A percentile compares a stretch with the other conserved stretches of the same genome.
These are phyloP conservation scores for Candida frijolesensis DNA, from an alignment of 1,139 yeast genomes.

Conservation along the genomic window DNA sequence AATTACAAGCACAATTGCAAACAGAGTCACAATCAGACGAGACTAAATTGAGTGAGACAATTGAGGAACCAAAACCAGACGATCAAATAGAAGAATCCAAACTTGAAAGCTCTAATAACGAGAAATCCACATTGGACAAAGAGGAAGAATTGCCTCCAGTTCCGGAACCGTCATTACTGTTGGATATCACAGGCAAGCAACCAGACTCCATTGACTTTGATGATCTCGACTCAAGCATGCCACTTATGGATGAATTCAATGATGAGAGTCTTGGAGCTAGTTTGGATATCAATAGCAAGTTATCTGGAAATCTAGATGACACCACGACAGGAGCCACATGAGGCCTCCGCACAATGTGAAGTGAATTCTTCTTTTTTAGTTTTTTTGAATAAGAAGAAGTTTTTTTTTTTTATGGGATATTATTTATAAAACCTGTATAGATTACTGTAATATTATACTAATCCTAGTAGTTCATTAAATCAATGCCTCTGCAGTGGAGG, in stretches of 20 bases:
- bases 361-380: too few species aligned
- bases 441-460: not conserved
- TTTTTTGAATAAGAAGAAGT: not conserved
- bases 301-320: not conserved
- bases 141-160: constrained; percentile 6
- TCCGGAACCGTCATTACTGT: constrained; percentile 19
- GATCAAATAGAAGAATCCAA: not conserved
- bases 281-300: constrained; percentile 1
- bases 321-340: not conserved
- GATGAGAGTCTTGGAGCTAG: not conserved
- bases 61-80: not conserved
- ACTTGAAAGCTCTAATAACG: not conserved
- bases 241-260: constrained; percentile 37
- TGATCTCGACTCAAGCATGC: constrained; percentile 40
- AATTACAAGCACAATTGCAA: not conserved
- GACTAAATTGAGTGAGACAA: not conserved
- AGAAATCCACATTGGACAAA: not conserved
- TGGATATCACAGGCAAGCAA: constrained; percentile 1
- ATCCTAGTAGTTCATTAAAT: too few species aligned
- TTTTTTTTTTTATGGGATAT: not conserved
- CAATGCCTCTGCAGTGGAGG: too few species aligned
- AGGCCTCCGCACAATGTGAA: too few species aligned
- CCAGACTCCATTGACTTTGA: not conserved
- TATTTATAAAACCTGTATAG: not conserved
- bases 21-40: not conserved